Evolutionary conservation across 768 basidiomycete species (phyloP), one percentile per base, ranked within the genome.

Genomic region (Trametes sanguinea): DNA sequence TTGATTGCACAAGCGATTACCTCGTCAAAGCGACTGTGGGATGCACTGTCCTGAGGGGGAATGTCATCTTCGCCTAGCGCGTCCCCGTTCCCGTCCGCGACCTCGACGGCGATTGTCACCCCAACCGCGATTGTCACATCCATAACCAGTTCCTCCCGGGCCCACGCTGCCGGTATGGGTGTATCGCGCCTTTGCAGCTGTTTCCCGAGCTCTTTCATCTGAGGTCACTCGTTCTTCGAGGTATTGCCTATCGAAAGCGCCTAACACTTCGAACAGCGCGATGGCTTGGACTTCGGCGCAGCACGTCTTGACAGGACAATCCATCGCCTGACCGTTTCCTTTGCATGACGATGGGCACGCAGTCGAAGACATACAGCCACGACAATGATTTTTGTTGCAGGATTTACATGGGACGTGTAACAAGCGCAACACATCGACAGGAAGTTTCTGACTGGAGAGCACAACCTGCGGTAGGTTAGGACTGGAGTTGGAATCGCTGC

Each of bases 141-240:
- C 76, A 67, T 84, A 84, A 5, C 83, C 83, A 13, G 82, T 83
- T 1, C 83, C 82, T 4, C 82, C 81, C 5, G 80, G 81, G n/a
- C 83, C 82, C 2, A 83, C 81, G 35, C 72, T 72, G 9, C 30
- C 57, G 13, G 54, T 57, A 16, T 67, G 70, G 13, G 42, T 13
- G 10, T 48, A 50, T 2, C 60, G 65, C 8, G 71, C 68, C 51
- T 65, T 64, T 1, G 62, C 67, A 11, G 77, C 65, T 6, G 72
- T 74, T 16, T 72, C 69, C 35, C 66, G 67, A 4, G 78, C 77
- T 1, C 82, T 76, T 35, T 74, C 72, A 8, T 76, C 74, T n/a
- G 78, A 72, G 0, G 68, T 76, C 4, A 73, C 72, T 11, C 73
- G 73, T 68, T 83, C 81, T 17, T 72, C 69, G 2, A 83, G 69